Evolutionary conservation across 2,329 filamentous ascomycete genomes (phyloP).

Genomic region (Pseudogymnoascus sp.): DNA sequence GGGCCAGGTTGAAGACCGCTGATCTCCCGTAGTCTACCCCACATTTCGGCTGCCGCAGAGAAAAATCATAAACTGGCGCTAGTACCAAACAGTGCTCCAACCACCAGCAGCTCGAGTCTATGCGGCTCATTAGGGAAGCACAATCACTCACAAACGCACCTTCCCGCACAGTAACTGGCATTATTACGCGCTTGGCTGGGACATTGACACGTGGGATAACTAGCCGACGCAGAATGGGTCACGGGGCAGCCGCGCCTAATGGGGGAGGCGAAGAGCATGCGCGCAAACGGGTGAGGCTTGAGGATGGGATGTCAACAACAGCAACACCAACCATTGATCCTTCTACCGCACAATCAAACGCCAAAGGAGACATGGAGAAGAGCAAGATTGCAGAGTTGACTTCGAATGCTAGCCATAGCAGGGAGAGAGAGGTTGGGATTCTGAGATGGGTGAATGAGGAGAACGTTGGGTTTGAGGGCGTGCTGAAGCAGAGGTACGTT

Average conservation of each 20-base stretch:
- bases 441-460: constrained; percentile 51
- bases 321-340: constrained; percentile 4
- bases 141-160: constrained; percentile 6
- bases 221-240: neutral
- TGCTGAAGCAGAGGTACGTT: constrained; percentile 56
- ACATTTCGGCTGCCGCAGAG: neutral
- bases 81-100: constrained; percentile 4
- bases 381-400: neutral
- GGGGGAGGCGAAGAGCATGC: constrained; percentile 10
- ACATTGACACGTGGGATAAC: neutral
- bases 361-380: constrained; percentile 4
- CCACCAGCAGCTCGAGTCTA: neutral
- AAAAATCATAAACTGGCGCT: constrained; percentile 8
- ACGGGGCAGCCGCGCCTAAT: neutral
- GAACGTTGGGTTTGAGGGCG: constrained; percentile 52
- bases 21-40: constrained; percentile 2
- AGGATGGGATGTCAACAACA: neutral
- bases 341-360: neutral
- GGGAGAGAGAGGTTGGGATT: constrained; percentile 45
- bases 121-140: neutral
- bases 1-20: neutral
- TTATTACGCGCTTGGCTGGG: neutral
- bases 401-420: constrained; percentile 2
- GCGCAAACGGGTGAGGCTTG: constrained; percentile 13
- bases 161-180: constrained; percentile 4